A percentile compares a stretch with the other conserved stretches of the same genome.
These are phyloP conservation scores for Keithomyces neogunnii DNA, from an alignment of 2,329 filamentous ascomycete genomes.

Conservation along the genomic window DNA sequence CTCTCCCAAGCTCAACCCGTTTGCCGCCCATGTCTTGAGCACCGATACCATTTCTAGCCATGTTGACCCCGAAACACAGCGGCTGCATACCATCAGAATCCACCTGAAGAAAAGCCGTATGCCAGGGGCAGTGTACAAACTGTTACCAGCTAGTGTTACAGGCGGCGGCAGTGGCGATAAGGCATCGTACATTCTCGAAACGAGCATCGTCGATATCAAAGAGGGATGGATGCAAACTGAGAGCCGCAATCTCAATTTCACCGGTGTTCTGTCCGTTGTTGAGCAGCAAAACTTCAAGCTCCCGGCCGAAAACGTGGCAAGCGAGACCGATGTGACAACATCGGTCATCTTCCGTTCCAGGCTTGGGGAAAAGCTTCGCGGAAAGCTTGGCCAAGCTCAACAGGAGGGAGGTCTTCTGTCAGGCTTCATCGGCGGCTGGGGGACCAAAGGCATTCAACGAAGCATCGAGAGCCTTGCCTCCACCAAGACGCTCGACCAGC, in stretches of 20 bases:
- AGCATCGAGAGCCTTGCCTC: slow-evolving; percentile 74
- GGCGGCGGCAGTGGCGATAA: slow-evolving; percentile 57
- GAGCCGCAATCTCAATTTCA: slow-evolving; percentile 74
- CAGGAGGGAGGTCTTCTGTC: slow-evolving; percentile 40
- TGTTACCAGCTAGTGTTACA: slow-evolving; percentile 62
- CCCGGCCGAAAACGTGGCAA: slow-evolving; percentile 20
- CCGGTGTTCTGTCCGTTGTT: slow-evolving; percentile 68
- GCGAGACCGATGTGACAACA: slow-evolving; percentile 60
- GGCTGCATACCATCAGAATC: slow-evolving; percentile 68
- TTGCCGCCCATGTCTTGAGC: slow-evolving; percentile 72
- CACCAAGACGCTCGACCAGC: slow-evolving; percentile 66
- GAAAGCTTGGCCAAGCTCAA: slow-evolving; percentile 38
- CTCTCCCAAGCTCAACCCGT: slow-evolving; percentile 61
- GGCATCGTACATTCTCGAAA: slow-evolving; percentile 74
- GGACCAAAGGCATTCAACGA: slow-evolving; percentile 63
- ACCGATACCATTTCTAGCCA: slow-evolving; percentile 72
- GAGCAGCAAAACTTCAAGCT: slow-evolving; percentile 63
- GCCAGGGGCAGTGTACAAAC: slow-evolving; percentile 64
- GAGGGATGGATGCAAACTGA: slow-evolving; percentile 80
- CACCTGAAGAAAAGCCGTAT: slow-evolving; percentile 77
- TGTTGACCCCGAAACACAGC: slow-evolving; percentile 65
- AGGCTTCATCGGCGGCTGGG: slow-evolving; percentile 49
- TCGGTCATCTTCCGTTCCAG: slow-evolving; percentile 65
- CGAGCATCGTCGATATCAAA: slow-evolving; percentile 67
- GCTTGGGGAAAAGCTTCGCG: slow-evolving; percentile 59